phyloP scores from a whole-genome alignment of 306 rosid genomes.

The Boehmeria nivea region DNA sequence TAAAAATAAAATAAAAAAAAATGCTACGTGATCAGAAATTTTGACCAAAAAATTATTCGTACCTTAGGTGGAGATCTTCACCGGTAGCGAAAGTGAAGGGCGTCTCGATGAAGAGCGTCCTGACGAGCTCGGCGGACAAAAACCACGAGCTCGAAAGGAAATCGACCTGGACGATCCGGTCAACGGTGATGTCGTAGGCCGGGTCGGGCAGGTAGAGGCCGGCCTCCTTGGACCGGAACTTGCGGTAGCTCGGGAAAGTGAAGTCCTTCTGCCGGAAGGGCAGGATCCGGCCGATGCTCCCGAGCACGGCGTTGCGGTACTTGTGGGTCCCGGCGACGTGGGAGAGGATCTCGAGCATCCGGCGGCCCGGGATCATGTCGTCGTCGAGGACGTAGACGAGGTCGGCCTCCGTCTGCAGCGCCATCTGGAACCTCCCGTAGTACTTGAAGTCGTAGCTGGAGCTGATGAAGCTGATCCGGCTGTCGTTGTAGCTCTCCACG shows the following conservation, averaged over 20 bases:
- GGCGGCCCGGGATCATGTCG: conserved; percentile 90
- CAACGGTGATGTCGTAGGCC: conserved; percentile 81
- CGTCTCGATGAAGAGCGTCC: conserved; percentile 72
- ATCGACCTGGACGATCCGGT: conserved; percentile 91
- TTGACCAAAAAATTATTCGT: not conserved
- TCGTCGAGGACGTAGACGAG: conserved; percentile 80
- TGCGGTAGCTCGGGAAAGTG: conserved; percentile 87
- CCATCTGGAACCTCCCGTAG: conserved; percentile 96
- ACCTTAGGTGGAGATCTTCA: conserved; percentile 98
- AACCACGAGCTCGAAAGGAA: conserved; percentile 98
- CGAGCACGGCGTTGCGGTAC: conserved; percentile 75
- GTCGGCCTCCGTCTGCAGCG: conserved; percentile 82
- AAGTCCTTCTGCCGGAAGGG: conserved; percentile 92
- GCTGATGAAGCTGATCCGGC: conserved; percentile 78
- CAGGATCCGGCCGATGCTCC: conserved; percentile 88
- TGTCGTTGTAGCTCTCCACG: conserved; percentile 78
- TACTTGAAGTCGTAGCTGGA: conserved; percentile 92
- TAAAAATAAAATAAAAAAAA: too few relatives aligned
- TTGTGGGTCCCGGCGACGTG: conserved; percentile 82
- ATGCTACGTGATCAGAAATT: too few relatives aligned
- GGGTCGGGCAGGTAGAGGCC: conserved; percentile 97
- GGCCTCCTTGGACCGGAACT: conserved; percentile 85
- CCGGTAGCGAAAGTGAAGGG: conserved; percentile 95
- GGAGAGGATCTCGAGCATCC: conserved; percentile 86
- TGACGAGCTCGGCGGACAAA: conserved; percentile 70